Evolutionary conservation across 148 eudicot genomes (phyloP), one percentile per base, ranked within the genome.

Genomic region (Fagopyrum esculentum): DNA sequence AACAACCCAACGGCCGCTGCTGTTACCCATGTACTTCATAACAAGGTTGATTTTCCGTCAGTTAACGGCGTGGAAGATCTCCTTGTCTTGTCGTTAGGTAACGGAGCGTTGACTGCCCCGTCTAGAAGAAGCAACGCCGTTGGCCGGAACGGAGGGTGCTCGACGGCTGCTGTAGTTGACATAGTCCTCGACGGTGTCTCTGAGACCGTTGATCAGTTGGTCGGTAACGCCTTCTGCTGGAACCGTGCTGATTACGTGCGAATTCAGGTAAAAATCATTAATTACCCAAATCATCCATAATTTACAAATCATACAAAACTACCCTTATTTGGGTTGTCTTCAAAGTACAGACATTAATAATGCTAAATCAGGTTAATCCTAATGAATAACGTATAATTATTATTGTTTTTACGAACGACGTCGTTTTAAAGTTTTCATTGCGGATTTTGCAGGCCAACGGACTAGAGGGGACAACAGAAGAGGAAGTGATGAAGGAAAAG

Each of bases 231-330:
- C n/a, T n/a, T n/a, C n/a, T n/a, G n/a, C n/a, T n/a, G n/a, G n/a
- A n/a, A n/a, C n/a, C n/a, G n/a, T n/a, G 79, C 73, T 22, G 97
- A 92, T 64, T 92, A 95, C 84, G 83, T 95, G 79, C 83, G 99
- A 76, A 83, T 95, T 87, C 97, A 95, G 93, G 98, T 95, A 79
- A 30, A 9, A 26, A 22, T 6, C 19, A 30, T 30, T 30, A 54
- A 60, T 22, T 22, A 16, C 45, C 44, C 1, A 11, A 22, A 35
- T 66, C 35, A 30, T 30, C 35, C 35, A 30, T 30, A 30, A 30
- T 30, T 30, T 30, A 30, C 35, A 30, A 30, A 30, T 30, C 35
- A 30, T 30, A 30, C 35, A 30, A 30, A 30, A 30, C 35, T 2
- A 30, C 35, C 35, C 35, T 30, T 30, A 30, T 30, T 30, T 30